Percentiles rank a stretch among this genome's conserved stretches.
These are phyloP conservation scores for Closterium sp. DNA, from an alignment of 139 green algal genomes.

Conservation along the genomic window DNA sequence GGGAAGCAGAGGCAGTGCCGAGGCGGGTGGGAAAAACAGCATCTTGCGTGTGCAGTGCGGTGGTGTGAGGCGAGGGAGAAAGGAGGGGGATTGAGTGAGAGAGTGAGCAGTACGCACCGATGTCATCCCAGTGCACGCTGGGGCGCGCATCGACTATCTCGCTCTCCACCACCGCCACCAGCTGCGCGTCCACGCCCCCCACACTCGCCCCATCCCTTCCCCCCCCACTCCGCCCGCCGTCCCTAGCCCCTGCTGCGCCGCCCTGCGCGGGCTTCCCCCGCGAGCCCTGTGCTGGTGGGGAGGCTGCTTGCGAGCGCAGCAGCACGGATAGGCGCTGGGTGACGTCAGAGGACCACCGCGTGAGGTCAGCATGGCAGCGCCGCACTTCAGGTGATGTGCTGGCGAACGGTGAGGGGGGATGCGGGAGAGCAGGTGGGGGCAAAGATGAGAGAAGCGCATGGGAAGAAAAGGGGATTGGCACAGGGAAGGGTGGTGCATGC, in stretches of 20 bases:
- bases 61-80: neutral
- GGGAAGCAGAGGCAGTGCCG: neutral
- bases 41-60: neutral
- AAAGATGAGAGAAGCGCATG: too few species aligned
- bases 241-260: neutral
- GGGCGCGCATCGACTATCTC: slow-evolving; percentile 51
- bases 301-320: neutral
- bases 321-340: neutral
- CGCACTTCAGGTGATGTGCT: neutral
- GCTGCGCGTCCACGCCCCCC: slow-evolving; percentile 37
- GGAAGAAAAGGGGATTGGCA: too few species aligned
- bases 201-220: neutral
- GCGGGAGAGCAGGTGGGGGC: too few species aligned
- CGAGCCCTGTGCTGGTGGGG: neutral
- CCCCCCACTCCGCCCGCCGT: neutral
- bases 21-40: slow-evolving; percentile 12
- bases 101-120: slow-evolving; percentile 15
- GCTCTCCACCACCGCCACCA: slow-evolving; percentile 52
- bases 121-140: slow-evolving; percentile 51
- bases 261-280: neutral
- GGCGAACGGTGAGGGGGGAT: neutral
- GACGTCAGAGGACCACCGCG: slow-evolving; percentile 11
- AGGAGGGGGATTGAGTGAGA: neutral
- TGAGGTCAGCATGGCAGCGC: neutral
- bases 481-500: too few species aligned